These are phyloP conservation scores for Russula brevipes DNA, from an alignment of 768 basidiomycete genomes.

Conservation along the genomic window DNA sequence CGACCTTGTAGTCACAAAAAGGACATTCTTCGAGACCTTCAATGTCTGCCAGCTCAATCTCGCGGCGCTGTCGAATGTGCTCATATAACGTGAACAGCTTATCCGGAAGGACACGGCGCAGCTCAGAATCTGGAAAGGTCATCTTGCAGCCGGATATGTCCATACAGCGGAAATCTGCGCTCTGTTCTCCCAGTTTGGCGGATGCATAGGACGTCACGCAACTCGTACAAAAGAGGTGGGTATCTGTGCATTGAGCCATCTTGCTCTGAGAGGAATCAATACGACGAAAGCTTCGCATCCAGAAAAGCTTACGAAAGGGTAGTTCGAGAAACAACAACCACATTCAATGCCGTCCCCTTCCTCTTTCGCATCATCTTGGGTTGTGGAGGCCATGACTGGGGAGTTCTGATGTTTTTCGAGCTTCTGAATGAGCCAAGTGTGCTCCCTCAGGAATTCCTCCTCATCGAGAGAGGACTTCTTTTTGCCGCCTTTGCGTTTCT, in stretches of 20 bases:
- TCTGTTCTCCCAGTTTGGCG: conserved; percentile 58
- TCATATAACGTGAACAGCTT: conserved; percentile 70
- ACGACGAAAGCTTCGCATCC: neutral
- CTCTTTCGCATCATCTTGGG: conserved; percentile 32
- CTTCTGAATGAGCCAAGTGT: conserved; percentile 39
- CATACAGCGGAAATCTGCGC: conserved; percentile 70
- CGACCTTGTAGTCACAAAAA: conserved; percentile 79
- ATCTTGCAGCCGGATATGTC: conserved; percentile 69
- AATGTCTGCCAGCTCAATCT: conserved; percentile 70
- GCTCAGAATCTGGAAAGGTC: conserved; percentile 62
- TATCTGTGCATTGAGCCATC: conserved; percentile 86
- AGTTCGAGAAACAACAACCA: conserved; percentile 77
- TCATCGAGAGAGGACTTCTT: conserved; percentile 25
- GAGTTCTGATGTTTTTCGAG: conserved; percentile 18
- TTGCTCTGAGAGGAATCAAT: conserved; percentile 48
- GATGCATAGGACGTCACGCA: conserved; percentile 70
- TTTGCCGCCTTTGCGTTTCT: conserved; percentile 31
- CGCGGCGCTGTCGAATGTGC: conserved; percentile 69
- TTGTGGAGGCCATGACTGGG: conserved; percentile 27
- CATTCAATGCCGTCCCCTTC: conserved; percentile 71
- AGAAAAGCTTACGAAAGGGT: conserved; percentile 56
- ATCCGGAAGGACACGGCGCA: conserved; percentile 57
- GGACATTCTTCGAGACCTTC: conserved; percentile 87
- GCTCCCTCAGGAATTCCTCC: conserved; percentile 31
- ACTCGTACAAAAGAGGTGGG: conserved; percentile 76